These are phyloP conservation scores for Volutella citrinella DNA, from an alignment of 2,329 filamentous ascomycete genomes.

Conservation along the genomic window DNA sequence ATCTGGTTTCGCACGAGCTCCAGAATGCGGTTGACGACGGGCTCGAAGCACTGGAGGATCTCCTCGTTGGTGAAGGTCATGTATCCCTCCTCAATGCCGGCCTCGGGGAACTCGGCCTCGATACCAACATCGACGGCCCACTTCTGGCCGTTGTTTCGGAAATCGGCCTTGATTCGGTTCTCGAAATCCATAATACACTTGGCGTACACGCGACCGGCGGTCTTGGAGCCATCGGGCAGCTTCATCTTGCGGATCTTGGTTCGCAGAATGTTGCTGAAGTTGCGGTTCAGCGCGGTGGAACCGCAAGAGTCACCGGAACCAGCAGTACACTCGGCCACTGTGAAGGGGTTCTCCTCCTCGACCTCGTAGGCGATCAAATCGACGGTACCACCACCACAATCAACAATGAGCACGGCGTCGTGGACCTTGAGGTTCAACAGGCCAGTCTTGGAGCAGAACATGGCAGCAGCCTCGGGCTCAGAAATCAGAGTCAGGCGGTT, in stretches of 20 bases:
- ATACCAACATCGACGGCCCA: conserved; percentile 99
- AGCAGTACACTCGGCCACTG: conserved; percentile 93
- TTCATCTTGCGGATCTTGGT: conserved; percentile 99
- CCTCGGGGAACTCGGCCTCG: conserved; percentile 95
- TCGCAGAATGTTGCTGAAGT: conserved; percentile 96
- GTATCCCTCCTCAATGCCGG: conserved; percentile 96
- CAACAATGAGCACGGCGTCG: conserved; percentile 96
- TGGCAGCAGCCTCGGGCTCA: conserved; percentile 92
- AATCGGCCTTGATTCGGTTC: conserved; percentile 99
- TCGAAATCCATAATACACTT: conserved; percentile 99
- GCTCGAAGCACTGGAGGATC: conserved; percentile 98
- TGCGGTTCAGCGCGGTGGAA: conserved; percentile 95
- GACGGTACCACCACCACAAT: conserved; percentile 97
- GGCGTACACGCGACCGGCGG: conserved; percentile 95
- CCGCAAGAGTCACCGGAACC: conserved; percentile 97
- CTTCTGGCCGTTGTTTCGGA: conserved; percentile 98
- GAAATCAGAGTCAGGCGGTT: conserved; percentile 92
- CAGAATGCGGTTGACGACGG: conserved; percentile 93
- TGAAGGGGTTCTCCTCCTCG: conserved; percentile 95
- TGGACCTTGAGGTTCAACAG: conserved; percentile 96
- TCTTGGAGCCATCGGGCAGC: conserved; percentile 92
- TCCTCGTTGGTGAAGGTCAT: conserved; percentile 99
- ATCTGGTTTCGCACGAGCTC: conserved; percentile 98
- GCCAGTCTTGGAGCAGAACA: conserved; percentile 97
- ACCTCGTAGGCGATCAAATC: conserved; percentile 99